Evolutionary conservation across 768 basidiomycete species (phyloP).

Genomic region (Trametes cingulata): DNA sequence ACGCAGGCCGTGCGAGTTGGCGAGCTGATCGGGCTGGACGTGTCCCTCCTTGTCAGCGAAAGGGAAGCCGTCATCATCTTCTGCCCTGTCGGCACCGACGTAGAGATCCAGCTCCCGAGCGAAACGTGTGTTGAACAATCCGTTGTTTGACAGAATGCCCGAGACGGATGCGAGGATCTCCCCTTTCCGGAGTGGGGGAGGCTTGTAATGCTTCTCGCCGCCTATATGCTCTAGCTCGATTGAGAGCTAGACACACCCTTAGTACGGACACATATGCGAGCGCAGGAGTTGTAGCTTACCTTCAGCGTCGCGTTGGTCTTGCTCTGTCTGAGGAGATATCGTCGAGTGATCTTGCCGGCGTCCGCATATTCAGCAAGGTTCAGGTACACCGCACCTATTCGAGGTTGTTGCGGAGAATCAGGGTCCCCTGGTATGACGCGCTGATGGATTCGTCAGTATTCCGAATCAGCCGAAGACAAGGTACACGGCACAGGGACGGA

Average conservation of each 20-base stretch:
- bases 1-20: slow-evolving; percentile 54
- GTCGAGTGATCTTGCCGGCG: slow-evolving; percentile 56
- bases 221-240: slow-evolving; percentile 56
- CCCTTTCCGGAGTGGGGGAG: slow-evolving; percentile 69
- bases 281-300: slow-evolving; percentile 38
- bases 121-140: slow-evolving; percentile 46
- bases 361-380: slow-evolving; percentile 77
- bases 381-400: slow-evolving; percentile 64
- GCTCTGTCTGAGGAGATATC: slow-evolving; percentile 68
- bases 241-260: slow-evolving; percentile 46
- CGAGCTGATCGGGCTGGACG: slow-evolving; percentile 42
- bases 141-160: slow-evolving; percentile 54
- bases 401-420: slow-evolving; percentile 54
- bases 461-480: background rate
- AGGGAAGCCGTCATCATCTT: slow-evolving; percentile 16
- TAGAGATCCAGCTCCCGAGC: slow-evolving; percentile 54
- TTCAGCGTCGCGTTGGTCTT: slow-evolving; percentile 81
- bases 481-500: background rate
- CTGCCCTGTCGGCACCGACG: slow-evolving; percentile 21
- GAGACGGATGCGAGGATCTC: slow-evolving; percentile 73
- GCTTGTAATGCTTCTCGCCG: slow-evolving; percentile 55
- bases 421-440: slow-evolving; percentile 60
- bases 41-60: slow-evolving; percentile 20
- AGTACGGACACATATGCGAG: background rate
- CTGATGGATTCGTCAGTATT: slow-evolving; percentile 33